Conservation (phyloP, 305 asterid species). For the Fraxinus velutina region DNA sequence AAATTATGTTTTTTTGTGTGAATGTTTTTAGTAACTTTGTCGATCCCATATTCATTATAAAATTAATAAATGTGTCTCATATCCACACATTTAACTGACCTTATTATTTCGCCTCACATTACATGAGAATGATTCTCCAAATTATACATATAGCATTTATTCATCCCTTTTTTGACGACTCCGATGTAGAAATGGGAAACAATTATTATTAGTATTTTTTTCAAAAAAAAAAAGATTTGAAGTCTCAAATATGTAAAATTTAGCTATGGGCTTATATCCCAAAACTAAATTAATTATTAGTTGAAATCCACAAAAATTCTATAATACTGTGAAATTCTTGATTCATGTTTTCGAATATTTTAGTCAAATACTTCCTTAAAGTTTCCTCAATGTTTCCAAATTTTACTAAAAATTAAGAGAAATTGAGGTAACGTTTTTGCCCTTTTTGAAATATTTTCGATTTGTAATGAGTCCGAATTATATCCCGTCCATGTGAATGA, state of each 20-base stretch:
- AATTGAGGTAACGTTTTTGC: too few relatives aligned
- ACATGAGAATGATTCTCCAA: too few relatives aligned
- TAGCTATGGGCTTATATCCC: background rate
- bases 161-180: background rate
- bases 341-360: too few relatives aligned
- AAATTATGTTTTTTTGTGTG: background rate
- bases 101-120: background rate
- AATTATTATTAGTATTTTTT: too few relatives aligned
- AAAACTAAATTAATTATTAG: background rate
- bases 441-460: background rate
- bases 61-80: background rate
- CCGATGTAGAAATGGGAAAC: background rate
- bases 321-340: too few relatives aligned
- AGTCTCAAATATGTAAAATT: too few relatives aligned
- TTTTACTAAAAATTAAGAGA: background rate
- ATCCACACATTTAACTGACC: background rate
- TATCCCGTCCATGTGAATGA: background rate
- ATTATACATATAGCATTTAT: too few relatives aligned
- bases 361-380: background rate
- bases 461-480: too few relatives aligned
- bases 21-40: background rate
- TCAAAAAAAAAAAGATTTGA: too few relatives aligned
- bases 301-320: background rate
- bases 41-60: background rate
- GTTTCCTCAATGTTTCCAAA: background rate